Conservation (phyloP, 345 rosid genomes). For the Gossypium turneri region DNA sequence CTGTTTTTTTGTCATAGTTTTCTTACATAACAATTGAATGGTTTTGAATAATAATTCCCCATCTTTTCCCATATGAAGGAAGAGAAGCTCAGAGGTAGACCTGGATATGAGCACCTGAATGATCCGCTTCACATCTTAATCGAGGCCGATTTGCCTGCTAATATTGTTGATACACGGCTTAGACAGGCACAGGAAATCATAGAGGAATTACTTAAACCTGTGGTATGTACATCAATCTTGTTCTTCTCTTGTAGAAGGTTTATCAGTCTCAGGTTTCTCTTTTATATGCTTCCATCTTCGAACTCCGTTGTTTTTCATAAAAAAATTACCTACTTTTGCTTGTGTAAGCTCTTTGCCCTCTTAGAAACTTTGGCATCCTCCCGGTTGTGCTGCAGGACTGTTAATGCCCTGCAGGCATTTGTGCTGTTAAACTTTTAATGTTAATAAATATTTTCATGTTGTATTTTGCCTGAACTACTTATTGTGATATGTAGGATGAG, state of each 20-base stretch:
- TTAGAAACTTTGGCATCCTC: not conserved
- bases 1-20: not conserved
- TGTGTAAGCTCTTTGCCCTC: not conserved
- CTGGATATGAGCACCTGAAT: conserved; percentile 70
- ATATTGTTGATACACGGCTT: conserved; percentile 50
- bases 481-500: conserved; percentile 60
- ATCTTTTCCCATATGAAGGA: conserved; percentile 39
- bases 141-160: conserved; percentile 70
- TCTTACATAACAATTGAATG: not conserved
- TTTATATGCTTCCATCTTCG: not conserved
- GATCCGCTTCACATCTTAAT: conserved; percentile 72
- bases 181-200: conserved; percentile 77
- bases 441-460: not conserved
- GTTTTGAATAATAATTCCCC: conserved; percentile 17
- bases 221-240: conserved; percentile 43
- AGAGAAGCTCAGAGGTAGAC: conserved; percentile 68
- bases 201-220: conserved; percentile 90
- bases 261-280: not conserved
- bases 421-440: not conserved
- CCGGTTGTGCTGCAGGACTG: too few relatives aligned
- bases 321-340: not conserved
- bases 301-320: not conserved
- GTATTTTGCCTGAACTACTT: not conserved
- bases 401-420: not conserved
- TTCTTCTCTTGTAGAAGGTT: conserved; percentile 13